phyloP scores from a whole-genome alignment of 1,284 basidiomycete species.

The Cerioporus squamosus region DNA sequence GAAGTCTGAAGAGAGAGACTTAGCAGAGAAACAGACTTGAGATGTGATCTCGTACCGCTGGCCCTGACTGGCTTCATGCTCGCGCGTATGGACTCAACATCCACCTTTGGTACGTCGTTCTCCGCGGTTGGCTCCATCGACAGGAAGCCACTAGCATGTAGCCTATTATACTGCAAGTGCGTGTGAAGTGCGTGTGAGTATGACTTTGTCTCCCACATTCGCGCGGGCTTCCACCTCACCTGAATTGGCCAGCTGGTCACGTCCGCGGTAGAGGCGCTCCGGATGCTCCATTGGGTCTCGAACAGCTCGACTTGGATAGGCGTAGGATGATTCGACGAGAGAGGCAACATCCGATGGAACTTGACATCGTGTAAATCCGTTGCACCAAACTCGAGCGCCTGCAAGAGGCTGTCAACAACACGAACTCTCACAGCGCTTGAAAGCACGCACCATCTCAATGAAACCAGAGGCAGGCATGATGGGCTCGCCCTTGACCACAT shows the following conservation, averaged over 20 bases:
- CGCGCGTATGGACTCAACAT: conserved; percentile 24
- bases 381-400: neutral
- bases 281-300: conserved; percentile 29
- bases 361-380: neutral
- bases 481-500: conserved; percentile 44
- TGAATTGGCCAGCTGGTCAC: conserved; percentile 1
- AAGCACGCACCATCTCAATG: conserved; percentile 44
- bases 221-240: neutral
- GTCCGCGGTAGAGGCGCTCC: neutral
- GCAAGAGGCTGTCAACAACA: neutral
- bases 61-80: conserved; percentile 11
- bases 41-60: neutral
- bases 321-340: conserved; percentile 34
- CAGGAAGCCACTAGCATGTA: conserved; percentile 39
- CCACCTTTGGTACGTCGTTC: neutral
- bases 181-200: neutral
- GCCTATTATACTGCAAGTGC: conserved; percentile 19
- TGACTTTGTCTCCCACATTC: neutral
- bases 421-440: neutral
- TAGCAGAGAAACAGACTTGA: neutral
- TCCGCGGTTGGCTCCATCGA: conserved; percentile 25
- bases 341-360: conserved; percentile 1
- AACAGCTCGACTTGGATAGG: conserved; percentile 31
- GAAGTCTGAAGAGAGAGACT: conserved; percentile 1
- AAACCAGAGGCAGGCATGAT: conserved; percentile 51